phyloP scores from a whole-genome alignment of 371 early-diverging fungal genomes.

The Apophysomyces trapeziformis region DNA sequence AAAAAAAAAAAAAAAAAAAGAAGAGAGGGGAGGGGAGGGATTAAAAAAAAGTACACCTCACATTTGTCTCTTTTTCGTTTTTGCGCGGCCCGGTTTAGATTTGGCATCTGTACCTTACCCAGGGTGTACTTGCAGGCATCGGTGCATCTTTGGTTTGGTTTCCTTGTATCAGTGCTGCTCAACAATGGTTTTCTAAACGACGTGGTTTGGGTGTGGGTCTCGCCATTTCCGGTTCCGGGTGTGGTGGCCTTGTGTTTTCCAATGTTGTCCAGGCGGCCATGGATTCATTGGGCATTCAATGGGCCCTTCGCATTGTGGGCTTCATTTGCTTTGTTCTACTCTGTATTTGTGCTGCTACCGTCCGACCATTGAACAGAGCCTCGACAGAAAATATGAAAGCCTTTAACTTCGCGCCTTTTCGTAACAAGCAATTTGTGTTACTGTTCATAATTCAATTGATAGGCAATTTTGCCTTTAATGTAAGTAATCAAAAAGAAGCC shows the following conservation, averaged over 20 bases:
- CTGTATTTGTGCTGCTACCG: slow-evolving; percentile 43
- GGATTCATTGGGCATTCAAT: slow-evolving; percentile 47
- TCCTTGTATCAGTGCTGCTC: slow-evolving; percentile 66
- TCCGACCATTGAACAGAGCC: slow-evolving; percentile 49
- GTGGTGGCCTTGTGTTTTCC: slow-evolving; percentile 63
- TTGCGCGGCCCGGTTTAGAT: slow-evolving; percentile 12
- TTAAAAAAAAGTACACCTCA: no score
- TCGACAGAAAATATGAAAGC: neutral
- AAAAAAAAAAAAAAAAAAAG: slow-evolving; percentile 22
- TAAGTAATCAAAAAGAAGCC: slow-evolving; percentile 7
- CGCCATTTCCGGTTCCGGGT: slow-evolving; percentile 65
- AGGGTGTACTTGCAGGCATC: slow-evolving; percentile 46
- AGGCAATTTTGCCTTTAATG: slow-evolving; percentile 48
- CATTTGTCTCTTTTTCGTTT: neutral
- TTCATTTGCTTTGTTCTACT: slow-evolving; percentile 57
- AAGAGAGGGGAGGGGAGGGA: neutral
- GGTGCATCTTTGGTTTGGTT: slow-evolving; percentile 71
- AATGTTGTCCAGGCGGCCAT: slow-evolving; percentile 54
- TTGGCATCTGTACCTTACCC: slow-evolving; percentile 32
- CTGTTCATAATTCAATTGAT: slow-evolving; percentile 40
- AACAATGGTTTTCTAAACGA: slow-evolving; percentile 70
- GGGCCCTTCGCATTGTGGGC: slow-evolving; percentile 70
- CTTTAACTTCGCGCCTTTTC: slow-evolving; percentile 35
- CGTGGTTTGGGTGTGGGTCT: slow-evolving; percentile 74
- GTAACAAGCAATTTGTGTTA: slow-evolving; percentile 35